These are phyloP conservation scores for Eudorina sp. DNA, from an alignment of 139 green algal genomes.

Conservation along the genomic window DNA sequence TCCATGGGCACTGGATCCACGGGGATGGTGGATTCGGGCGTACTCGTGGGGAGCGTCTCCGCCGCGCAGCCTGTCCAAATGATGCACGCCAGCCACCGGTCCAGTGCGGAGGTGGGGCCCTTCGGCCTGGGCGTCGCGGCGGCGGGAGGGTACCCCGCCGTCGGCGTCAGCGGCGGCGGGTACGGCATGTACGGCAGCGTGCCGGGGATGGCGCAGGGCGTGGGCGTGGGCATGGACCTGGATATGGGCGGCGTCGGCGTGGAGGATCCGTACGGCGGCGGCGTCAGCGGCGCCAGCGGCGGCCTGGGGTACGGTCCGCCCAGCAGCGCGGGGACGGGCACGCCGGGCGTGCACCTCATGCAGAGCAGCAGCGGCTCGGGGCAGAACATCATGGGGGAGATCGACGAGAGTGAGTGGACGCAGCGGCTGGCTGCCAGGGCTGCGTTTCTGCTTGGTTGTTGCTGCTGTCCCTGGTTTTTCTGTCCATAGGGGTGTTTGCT, in stretches of 20 bases:
- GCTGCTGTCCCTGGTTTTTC: too few species aligned
- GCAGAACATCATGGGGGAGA: neutral
- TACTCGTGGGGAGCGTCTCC: neutral
- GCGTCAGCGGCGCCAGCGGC: neutral
- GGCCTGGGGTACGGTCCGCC: neutral
- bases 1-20: neutral
- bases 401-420: constrained; percentile 35
- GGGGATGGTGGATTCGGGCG: neutral
- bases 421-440: too few species aligned
- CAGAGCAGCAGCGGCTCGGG: constrained; percentile 15
- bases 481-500: too few species aligned
- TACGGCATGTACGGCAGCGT: neutral
- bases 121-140: too few species aligned
- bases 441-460: too few species aligned
- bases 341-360: neutral
- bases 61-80: neutral
- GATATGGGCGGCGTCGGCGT: neutral
- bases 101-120: constrained; percentile 1
- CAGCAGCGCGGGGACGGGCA: neutral
- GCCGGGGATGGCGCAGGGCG: neutral
- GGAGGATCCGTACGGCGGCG: too few species aligned
- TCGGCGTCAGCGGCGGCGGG: neutral
- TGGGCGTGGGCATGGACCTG: neutral
- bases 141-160: neutral
- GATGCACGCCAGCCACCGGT: neutral